Evolutionary conservation across 164 flowering plant genomes (phyloP), one percentile per base, ranked within the genome.

Genomic region (Hamamelis virginiana): DNA sequence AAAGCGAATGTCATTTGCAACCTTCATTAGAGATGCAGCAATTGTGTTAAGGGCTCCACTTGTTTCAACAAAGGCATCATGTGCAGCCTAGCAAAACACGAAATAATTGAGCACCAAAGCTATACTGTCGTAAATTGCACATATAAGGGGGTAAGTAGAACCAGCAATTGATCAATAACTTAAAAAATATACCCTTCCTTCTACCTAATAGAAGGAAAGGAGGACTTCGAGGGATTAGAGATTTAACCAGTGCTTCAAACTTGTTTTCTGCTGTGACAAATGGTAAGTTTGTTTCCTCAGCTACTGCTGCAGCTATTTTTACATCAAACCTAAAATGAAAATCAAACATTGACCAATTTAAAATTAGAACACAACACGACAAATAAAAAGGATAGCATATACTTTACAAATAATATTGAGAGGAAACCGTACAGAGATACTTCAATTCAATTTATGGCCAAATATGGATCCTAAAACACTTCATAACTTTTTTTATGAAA

Each of bases 211-310:
- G 8, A 60, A 22, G 45, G 27, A 26, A 23, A 67, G 5, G 8
- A 14, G 64, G 0, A 14, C 28, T 51, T 19, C 43, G 56, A 46
- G 22, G 41, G 26, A 27, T 58, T 23, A 78, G 66, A 53, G 43
- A 77, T 64, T n/a, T 75, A 73, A 94, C 99, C 95, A 95, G 77
- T 47, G 99, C 99, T 80, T 95, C 99, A 84, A 95, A 92, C 79
- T 95, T 95, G 87, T 95, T 95, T 80, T 92, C 98, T 27, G 99
- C 99, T 0, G 98, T 91, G 70, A 90, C 82, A 78, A 95, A 95
- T 67, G 99, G 99, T 61, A 95, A 79, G 62, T 72, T 84, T 64
- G 99, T 95, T 78, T 91, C 98, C 66, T 92, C 95, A 33, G 99
- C 97, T 59, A 95, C 99, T 74, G 99, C 96, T 38, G 91, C 83